These are phyloP conservation scores for Epichloe bromicola DNA, from an alignment of 2,329 filamentous ascomycete species.

Conservation along the genomic window DNA sequence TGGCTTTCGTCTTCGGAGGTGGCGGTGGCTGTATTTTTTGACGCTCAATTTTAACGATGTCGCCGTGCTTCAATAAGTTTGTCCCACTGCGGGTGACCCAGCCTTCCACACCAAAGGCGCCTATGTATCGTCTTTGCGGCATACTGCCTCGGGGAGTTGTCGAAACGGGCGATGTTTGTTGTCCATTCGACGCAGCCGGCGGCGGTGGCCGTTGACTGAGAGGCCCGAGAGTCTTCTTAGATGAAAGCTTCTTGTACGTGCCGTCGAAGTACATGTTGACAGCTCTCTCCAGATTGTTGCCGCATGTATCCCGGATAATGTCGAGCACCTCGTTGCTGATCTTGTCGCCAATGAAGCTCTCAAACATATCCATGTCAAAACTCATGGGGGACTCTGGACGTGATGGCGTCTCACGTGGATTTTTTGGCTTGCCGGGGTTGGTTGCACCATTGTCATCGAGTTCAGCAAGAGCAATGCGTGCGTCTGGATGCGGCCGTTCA, in stretches of 20 bases:
- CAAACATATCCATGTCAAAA: constrained; percentile 46
- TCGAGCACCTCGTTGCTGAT: constrained; percentile 35
- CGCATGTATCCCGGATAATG: constrained; percentile 40
- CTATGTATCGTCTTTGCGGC: constrained; percentile 56
- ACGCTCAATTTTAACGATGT: constrained; percentile 75
- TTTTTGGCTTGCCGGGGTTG: constrained; percentile 4
- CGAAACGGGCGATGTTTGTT: neutral
- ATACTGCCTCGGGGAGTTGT: constrained; percentile 13
- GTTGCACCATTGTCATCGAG: constrained; percentile 4
- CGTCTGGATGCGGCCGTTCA: constrained; percentile 11
- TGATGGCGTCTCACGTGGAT: constrained; percentile 6
- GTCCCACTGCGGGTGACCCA: constrained; percentile 83
- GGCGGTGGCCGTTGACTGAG: neutral
- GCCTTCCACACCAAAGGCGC: constrained; percentile 79
- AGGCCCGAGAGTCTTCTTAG: constrained; percentile 3
- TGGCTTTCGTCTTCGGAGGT: constrained; percentile 30
- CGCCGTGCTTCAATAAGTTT: constrained; percentile 65
- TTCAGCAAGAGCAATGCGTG: constrained; percentile 7
- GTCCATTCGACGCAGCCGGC: neutral
- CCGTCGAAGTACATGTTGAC: constrained; percentile 61
- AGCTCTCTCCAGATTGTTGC: constrained; percentile 45
- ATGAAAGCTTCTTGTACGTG: constrained; percentile 43
- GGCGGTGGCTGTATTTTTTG: constrained; percentile 55
- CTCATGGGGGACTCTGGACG: constrained; percentile 17
- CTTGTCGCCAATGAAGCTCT: constrained; percentile 46